Conservation (phyloP, 495 filamentous ascomycete genomes). For the Cercophora scortea region DNA sequence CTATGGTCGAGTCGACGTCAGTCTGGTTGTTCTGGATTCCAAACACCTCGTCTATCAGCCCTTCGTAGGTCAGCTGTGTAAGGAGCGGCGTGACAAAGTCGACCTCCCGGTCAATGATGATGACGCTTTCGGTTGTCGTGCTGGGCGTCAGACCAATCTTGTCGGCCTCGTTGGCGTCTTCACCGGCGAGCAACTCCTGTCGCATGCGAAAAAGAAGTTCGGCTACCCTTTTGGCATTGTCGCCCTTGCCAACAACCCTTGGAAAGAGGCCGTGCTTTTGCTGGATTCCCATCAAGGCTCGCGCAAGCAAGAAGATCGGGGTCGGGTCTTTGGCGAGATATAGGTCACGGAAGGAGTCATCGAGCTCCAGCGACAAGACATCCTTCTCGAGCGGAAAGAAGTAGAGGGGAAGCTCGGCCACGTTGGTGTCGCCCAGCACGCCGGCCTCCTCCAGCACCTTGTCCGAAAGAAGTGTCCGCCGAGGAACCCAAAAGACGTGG, state of each 20-base stretch:
- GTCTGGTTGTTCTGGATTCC: slow-evolving; percentile 83
- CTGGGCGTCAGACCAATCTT: slow-evolving; percentile 77
- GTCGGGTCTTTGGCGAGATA: slow-evolving; percentile 90
- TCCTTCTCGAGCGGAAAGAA: slow-evolving; percentile 91
- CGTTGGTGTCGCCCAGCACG: slow-evolving; percentile 84
- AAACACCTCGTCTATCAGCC: slow-evolving; percentile 89
- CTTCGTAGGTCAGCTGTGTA: slow-evolving; percentile 96
- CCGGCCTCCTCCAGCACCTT: slow-evolving; percentile 89
- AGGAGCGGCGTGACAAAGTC: slow-evolving; percentile 87
- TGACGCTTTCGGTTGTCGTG: slow-evolving; percentile 74
- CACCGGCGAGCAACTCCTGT: slow-evolving; percentile 75
- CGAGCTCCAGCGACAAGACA: slow-evolving; percentile 82
- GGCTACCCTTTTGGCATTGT: slow-evolving; percentile 80
- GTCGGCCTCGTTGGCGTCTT: slow-evolving; percentile 54
- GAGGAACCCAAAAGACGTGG: slow-evolving; percentile 85
- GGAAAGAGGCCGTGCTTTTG: slow-evolving; percentile 89
- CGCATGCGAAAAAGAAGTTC: slow-evolving; percentile 91
- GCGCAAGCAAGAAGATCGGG: slow-evolving; percentile 75
- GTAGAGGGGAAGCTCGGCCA: slow-evolving; percentile 75
- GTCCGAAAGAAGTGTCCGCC: slow-evolving; percentile 85
- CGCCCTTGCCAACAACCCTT: slow-evolving; percentile 91
- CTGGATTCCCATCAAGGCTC: slow-evolving; percentile 93
- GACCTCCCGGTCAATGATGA: slow-evolving; percentile 91
- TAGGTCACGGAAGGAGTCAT: slow-evolving; percentile 77
- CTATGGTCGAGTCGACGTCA: slow-evolving; percentile 86